phyloP scores from a whole-genome alignment of 1,284 basidiomycete genomes.

The Neolentinus lepideus region DNA sequence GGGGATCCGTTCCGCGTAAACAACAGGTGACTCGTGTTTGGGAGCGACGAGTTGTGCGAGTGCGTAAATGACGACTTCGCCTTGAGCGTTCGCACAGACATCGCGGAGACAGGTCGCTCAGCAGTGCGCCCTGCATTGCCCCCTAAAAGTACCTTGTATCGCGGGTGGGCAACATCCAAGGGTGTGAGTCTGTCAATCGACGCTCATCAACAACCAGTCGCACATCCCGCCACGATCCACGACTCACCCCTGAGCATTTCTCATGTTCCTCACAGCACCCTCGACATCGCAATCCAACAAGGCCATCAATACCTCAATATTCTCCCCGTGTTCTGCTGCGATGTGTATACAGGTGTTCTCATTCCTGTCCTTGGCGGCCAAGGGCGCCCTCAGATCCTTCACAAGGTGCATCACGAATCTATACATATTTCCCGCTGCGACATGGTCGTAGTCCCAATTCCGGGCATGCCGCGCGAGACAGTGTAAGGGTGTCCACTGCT shows the following conservation, averaged over 20 bases:
- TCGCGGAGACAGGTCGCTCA: slow-evolving; percentile 44
- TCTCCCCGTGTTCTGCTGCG: slow-evolving; percentile 85
- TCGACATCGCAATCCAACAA: slow-evolving; percentile 57
- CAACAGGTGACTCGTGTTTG: slow-evolving; percentile 14
- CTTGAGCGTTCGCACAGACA: slow-evolving; percentile 51
- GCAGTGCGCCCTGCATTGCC: too few relatives aligned
- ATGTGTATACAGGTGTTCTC: slow-evolving; percentile 93
- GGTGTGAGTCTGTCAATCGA: slow-evolving; percentile 49
- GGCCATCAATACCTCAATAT: slow-evolving; percentile 49
- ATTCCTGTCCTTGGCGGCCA: slow-evolving; percentile 66
- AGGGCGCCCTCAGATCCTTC: slow-evolving; percentile 55
- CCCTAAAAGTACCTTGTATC: slow-evolving; percentile 55
- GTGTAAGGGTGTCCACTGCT: slow-evolving; percentile 63
- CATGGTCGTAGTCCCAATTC: slow-evolving; percentile 22
- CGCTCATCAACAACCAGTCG: neutral
- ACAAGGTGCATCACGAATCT: slow-evolving; percentile 60
- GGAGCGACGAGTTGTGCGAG: slow-evolving; percentile 24
- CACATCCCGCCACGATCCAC: slow-evolving; percentile 3
- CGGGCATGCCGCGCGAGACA: slow-evolving; percentile 52
- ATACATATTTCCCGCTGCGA: slow-evolving; percentile 30
- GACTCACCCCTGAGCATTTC: slow-evolving; percentile 61
- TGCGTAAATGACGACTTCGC: slow-evolving; percentile 32
- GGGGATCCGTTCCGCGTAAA: slow-evolving; percentile 5
- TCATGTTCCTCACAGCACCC: slow-evolving; percentile 45
- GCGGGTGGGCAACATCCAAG: slow-evolving; percentile 54